Percentiles rank a stretch among this genome's conserved stretches.
These are phyloP conservation scores for Plasmodium cynomolgi DNA, from an alignment of 169 alveolate genomes.

Conservation along the genomic window DNA sequence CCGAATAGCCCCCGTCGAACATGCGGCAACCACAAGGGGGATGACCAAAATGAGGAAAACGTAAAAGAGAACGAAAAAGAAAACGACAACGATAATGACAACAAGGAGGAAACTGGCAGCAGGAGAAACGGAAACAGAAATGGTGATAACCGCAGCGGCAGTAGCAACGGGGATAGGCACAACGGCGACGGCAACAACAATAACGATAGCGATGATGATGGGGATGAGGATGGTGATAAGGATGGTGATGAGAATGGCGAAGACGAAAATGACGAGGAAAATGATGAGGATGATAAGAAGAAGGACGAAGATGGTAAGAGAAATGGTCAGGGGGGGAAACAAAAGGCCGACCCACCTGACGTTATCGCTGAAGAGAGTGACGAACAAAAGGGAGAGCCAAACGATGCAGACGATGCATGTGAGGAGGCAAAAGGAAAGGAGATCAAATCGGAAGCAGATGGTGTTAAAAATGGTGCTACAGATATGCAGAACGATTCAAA, in stretches of 20 bases:
- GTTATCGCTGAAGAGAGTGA: neutral
- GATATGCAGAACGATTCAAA: neutral
- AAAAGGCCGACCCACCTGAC: neutral
- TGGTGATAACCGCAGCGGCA: neutral
- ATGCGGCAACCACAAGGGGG: neutral
- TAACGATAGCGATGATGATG: neutral
- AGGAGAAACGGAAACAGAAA: neutral
- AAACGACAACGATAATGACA: neutral
- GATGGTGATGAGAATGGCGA: neutral
- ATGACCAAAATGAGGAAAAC: neutral
- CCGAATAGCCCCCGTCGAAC: neutral
- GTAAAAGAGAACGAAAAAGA: neutral
- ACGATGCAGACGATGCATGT: neutral
- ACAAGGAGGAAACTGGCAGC: neutral
- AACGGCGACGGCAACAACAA: neutral
- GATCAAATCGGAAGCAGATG: neutral
- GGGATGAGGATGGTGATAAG: neutral
- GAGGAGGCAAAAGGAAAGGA: neutral
- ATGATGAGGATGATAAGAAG: neutral
- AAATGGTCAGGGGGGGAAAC: neutral
- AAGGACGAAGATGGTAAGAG: neutral
- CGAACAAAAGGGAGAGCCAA: neutral
- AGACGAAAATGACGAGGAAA: neutral
- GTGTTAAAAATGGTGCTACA: neutral
- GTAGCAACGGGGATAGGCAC: neutral